A percentile compares a stretch with the other conserved stretches of the same genome.
Conservation (phyloP, 2,329 filamentous ascomycete species). For the Cordyceps cicadae region DNA sequence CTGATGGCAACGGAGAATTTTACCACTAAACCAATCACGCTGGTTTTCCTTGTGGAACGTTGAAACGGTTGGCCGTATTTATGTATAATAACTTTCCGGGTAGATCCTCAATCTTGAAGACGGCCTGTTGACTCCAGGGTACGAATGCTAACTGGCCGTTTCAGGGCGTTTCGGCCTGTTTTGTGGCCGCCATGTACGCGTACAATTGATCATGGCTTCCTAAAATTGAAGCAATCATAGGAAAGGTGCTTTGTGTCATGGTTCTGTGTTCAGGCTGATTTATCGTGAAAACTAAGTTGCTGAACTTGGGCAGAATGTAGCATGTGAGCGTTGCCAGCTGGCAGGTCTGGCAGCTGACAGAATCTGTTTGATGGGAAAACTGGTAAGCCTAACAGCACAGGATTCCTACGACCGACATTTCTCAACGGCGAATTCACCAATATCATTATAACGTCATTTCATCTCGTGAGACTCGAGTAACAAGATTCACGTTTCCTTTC, state of each 20-base stretch:
- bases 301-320: not conserved
- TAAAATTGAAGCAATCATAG: not conserved
- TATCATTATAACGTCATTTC: not conserved
- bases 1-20: conserved; percentile 13
- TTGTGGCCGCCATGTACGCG: not conserved
- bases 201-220: not conserved
- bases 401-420: not conserved
- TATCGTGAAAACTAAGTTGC: not conserved
- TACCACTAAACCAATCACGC: conserved; percentile 12
- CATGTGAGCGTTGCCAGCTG: not conserved
- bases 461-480: not conserved
- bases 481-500: not conserved
- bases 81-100: not conserved
- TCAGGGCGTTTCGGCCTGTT: not conserved
- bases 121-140: too few species aligned
- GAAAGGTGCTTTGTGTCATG: too few species aligned
- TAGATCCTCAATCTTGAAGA: not conserved
- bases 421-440: not conserved
- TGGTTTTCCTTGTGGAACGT: not conserved
- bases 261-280: not conserved
- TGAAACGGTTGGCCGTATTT: not conserved
- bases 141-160: too few species aligned
- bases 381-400: not conserved
- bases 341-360: not conserved
- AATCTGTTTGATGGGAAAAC: not conserved